phyloP scores from a whole-genome alignment of 2,329 filamentous ascomycete genomes.

The Rasamsonia emersonii region DNA sequence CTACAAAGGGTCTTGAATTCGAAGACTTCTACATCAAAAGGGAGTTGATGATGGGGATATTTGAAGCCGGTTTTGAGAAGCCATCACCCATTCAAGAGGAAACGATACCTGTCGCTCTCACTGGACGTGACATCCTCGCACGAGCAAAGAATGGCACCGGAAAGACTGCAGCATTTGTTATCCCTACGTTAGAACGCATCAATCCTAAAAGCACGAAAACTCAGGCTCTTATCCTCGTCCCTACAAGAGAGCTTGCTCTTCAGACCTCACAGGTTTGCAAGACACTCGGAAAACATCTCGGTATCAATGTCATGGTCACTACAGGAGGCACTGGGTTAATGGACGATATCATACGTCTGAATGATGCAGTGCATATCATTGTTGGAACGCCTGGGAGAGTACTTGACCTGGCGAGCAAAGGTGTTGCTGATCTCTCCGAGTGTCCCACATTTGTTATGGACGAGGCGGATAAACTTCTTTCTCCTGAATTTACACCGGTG shows the following conservation, averaged over 20 bases:
- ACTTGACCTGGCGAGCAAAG: slow-evolving; percentile 90
- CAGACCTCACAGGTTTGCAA: slow-evolving; percentile 99
- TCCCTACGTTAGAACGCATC: slow-evolving; percentile 88
- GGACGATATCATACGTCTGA: slow-evolving; percentile 91
- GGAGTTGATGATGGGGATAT: slow-evolving; percentile 96
- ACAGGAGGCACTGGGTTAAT: slow-evolving; percentile 91
- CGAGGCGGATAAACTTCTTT: slow-evolving; percentile 95
- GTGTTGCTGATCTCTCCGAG: slow-evolving; percentile 88
- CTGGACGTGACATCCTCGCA: slow-evolving; percentile 88
- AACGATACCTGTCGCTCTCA: slow-evolving; percentile 91
- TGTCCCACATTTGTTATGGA: slow-evolving; percentile 99
- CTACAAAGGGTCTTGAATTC: slow-evolving; percentile 94
- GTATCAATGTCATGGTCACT: slow-evolving; percentile 98
- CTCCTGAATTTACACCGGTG: slow-evolving; percentile 91
- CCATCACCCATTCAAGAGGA: slow-evolving; percentile 99
- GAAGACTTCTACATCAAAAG: slow-evolving; percentile 95
- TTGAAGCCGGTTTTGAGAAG: slow-evolving; percentile 97
- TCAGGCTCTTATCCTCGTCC: slow-evolving; percentile 91
- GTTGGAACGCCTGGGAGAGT: slow-evolving; percentile 96
- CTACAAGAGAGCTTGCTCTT: slow-evolving; percentile 91
- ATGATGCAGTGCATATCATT: slow-evolving; percentile 92
- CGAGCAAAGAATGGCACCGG: slow-evolving; percentile 97
- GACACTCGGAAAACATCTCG: slow-evolving; percentile 91
- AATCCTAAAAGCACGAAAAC: slow-evolving; percentile 96
- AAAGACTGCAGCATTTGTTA: slow-evolving; percentile 96